Evolutionary conservation across 202 grass and related monocot genomes (phyloP), one percentile per base, ranked within the genome.

Genomic region (Panicum virgatum): DNA sequence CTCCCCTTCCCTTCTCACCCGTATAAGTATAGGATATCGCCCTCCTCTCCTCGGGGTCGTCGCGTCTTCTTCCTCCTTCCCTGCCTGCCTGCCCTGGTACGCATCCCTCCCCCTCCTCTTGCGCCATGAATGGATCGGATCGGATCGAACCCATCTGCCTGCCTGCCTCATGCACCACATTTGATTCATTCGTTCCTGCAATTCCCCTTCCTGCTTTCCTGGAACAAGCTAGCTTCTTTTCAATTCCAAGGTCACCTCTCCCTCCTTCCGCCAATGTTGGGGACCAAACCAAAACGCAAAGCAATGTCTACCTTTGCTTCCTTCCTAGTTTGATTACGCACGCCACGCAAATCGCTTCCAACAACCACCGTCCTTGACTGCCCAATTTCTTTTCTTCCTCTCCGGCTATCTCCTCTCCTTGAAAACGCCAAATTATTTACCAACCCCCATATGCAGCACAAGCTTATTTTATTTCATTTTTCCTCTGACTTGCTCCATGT

Each of bases 151-250:
- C 42, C 43, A 14, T 29, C 7, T 7, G 48, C 48, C 48, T 16
- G 16, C 48, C 48, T 11, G 32, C 48, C 15, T 6, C 48, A n/a
- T 8, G 51, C 18, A 22, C 9, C 12, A 12, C 19, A n/a, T 54
- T 54, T 22, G 48, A 51, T 50, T 50, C 15, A 7, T 52, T 22
- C 19, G 51, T n/a, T 44, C 66, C 43, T 9, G 14, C 40, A 27
- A 44, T 69, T 69, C 22, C 66, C 53, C n/a, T 71, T 71, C 43
- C 68, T 71, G 68, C 68, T 71, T 71, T 50, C 68, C 23, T 50
- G 68, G 68, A 71, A 71, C 68, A 48, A 69, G 12, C 3, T 3
- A 7, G 5, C 8, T n/a, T 34, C 16, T 65, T 3, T 14, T 4
- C 45, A 4, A 3, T 47, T 47, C 13, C 12, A 9, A 47, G 13